Evolutionary conservation across 2,329 filamentous ascomycete species (phyloP).

Genomic region (Cladosporium velox): DNA sequence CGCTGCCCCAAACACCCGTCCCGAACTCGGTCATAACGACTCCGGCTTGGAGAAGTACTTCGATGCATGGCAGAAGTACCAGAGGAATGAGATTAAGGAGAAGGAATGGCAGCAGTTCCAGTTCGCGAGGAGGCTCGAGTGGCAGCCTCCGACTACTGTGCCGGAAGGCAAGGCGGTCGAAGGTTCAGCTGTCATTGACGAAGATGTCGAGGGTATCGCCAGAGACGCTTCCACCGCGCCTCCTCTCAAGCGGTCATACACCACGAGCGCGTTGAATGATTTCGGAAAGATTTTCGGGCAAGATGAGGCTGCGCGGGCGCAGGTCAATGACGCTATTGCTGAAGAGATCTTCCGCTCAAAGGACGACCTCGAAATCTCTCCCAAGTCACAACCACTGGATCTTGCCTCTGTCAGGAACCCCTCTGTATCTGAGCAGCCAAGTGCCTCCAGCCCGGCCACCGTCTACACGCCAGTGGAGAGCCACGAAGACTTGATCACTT

Average conservation of each 20-base stretch:
- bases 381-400: slow-evolving; percentile 11
- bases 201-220: slow-evolving; percentile 41
- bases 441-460: slow-evolving; percentile 31
- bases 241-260: slow-evolving; percentile 52
- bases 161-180: slow-evolving; percentile 36
- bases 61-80: slow-evolving; percentile 80
- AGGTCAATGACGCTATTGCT: slow-evolving; percentile 82
- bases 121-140: slow-evolving; percentile 84
- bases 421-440: slow-evolving; percentile 27
- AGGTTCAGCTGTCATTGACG: slow-evolving; percentile 38
- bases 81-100: slow-evolving; percentile 73
- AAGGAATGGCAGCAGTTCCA: slow-evolving; percentile 92
- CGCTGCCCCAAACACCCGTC: slow-evolving; percentile 37
- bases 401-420: slow-evolving; percentile 22
- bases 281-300: slow-evolving; percentile 56
- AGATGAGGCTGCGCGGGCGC: slow-evolving; percentile 57
- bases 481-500: slow-evolving; percentile 57
- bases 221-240: slow-evolving; percentile 25
- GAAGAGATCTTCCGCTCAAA: slow-evolving; percentile 70
- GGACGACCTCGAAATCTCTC: slow-evolving; percentile 43
- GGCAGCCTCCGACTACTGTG: slow-evolving; percentile 62
- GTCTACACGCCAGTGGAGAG: slow-evolving; percentile 31
- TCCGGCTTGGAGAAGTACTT: slow-evolving; percentile 83
- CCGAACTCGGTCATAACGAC: slow-evolving; percentile 40
- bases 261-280: slow-evolving; percentile 60